Conservation (phyloP, 225 moss, liverwort and hornwort species). For the Bryum argenteum region DNA sequence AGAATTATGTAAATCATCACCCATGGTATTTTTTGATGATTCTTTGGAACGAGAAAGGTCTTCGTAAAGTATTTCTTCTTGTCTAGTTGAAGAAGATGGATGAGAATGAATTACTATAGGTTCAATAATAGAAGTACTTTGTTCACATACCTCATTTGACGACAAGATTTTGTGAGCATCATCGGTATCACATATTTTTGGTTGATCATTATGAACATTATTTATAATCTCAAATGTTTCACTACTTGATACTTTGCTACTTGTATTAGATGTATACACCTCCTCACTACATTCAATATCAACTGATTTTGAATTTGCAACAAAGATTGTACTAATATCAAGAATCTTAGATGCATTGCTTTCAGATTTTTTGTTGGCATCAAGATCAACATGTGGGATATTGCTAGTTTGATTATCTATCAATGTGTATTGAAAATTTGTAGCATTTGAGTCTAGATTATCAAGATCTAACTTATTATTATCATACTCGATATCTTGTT, state of each 20-base stretch:
- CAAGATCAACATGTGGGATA: background rate
- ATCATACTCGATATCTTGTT: background rate
- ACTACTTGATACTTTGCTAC: background rate
- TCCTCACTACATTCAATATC: too few relatives aligned
- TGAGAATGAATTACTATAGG: background rate
- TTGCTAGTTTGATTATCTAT: background rate
- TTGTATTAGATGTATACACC: fast-evolving
- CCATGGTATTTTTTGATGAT: background rate
- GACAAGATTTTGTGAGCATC: background rate
- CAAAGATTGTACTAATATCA: background rate
- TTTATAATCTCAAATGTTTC: background rate
- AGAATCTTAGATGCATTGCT: background rate
- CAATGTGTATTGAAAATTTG: background rate
- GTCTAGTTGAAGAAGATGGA: background rate
- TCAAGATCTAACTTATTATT: too few relatives aligned
- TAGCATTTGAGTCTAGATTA: too few relatives aligned
- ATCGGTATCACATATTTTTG: background rate
- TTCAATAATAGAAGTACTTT: background rate
- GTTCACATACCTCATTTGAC: background rate
- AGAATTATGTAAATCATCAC: background rate
- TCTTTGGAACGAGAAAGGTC: background rate
- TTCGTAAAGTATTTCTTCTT: background rate
- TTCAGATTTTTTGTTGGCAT: background rate
- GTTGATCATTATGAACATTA: background rate
- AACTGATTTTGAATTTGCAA: background rate